Conservation (phyloP, 192 early-diverging fungal genomes). For the Coemansia brasiliensis region DNA sequence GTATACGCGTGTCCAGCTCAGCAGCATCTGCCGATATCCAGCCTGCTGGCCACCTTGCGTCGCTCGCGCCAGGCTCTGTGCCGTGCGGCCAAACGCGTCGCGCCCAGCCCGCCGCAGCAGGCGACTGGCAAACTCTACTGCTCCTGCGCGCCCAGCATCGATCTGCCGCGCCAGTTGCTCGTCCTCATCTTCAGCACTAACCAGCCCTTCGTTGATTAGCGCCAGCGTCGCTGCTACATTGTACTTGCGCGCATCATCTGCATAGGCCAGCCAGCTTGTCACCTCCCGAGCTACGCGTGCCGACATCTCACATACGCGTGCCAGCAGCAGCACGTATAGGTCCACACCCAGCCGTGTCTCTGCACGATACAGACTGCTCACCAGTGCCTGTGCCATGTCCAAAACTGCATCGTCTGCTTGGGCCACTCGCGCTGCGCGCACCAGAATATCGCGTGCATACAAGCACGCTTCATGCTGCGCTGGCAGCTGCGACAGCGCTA, state of each 20-base stretch:
- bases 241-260: constrained; percentile 93
- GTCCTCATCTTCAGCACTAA: constrained; percentile 82
- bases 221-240: constrained; percentile 82
- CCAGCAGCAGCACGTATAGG: constrained; percentile 79
- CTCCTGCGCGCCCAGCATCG: constrained; percentile 67
- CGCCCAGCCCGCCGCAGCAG: constrained; percentile 69
- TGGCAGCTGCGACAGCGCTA: constrained; percentile 66
- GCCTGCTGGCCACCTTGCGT: constrained; percentile 60
- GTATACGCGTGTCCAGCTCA: constrained; percentile 54
- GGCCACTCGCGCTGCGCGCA: constrained; percentile 68
- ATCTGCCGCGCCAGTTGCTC: constrained; percentile 83
- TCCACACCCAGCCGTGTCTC: constrained; percentile 76
- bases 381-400: constrained; percentile 86
- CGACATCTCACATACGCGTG: constrained; percentile 83
- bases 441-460: constrained; percentile 73
- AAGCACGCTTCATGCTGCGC: constrained; percentile 76
- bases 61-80: constrained; percentile 73
- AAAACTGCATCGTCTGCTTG: constrained; percentile 78
- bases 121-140: constrained; percentile 75
- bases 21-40: constrained; percentile 52
- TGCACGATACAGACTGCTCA: constrained; percentile 79
- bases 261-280: constrained; percentile 87
- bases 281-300: constrained; percentile 80
- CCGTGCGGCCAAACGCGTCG: constrained; percentile 66
- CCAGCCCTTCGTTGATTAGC: constrained; percentile 76